Evolutionary conservation across 2,329 filamentous ascomycete species (phyloP).

Genomic region (Macrophomina pseudophaseolina): DNA sequence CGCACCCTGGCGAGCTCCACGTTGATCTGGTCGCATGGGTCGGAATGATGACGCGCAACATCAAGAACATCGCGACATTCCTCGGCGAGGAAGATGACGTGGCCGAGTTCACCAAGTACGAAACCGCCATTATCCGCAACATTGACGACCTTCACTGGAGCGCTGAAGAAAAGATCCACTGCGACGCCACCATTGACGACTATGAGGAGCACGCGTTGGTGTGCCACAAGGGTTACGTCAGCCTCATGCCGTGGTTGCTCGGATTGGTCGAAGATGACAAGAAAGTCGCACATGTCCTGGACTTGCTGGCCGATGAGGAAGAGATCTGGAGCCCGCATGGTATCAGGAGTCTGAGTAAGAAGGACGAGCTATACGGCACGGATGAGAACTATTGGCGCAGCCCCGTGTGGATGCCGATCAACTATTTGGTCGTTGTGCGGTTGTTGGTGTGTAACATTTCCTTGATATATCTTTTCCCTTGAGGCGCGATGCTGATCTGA

Average conservation of each 20-base stretch:
- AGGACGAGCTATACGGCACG: constrained; percentile 82
- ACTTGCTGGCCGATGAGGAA: constrained; percentile 78
- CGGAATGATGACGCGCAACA: constrained; percentile 90
- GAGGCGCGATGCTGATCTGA: not conserved
- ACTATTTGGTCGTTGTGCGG: constrained; percentile 81
- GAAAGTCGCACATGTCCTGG: constrained; percentile 74
- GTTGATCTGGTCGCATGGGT: constrained; percentile 96
- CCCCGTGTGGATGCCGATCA: constrained; percentile 93
- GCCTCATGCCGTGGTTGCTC: constrained; percentile 87
- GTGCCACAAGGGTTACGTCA: constrained; percentile 96
- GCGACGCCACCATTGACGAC: constrained; percentile 92
- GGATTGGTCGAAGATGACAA: constrained; percentile 79
- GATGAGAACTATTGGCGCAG: constrained; percentile 97
- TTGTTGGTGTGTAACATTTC: constrained; percentile 68
- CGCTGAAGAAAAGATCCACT: constrained; percentile 79
- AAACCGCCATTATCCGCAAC: constrained; percentile 80
- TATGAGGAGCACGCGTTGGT: constrained; percentile 89
- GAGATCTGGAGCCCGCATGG: constrained; percentile 91
- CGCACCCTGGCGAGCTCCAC: constrained; percentile 94
- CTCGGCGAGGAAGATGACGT: constrained; percentile 80
- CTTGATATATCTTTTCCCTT: constrained; percentile 1
- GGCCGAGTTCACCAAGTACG: constrained; percentile 71
- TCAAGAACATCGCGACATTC: constrained; percentile 77
- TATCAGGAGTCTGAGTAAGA: constrained; percentile 86
- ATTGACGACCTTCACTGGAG: constrained; percentile 95